phyloP scores from a whole-genome alignment of 2,329 filamentous ascomycete genomes.

The Aspergillus floridensis region DNA sequence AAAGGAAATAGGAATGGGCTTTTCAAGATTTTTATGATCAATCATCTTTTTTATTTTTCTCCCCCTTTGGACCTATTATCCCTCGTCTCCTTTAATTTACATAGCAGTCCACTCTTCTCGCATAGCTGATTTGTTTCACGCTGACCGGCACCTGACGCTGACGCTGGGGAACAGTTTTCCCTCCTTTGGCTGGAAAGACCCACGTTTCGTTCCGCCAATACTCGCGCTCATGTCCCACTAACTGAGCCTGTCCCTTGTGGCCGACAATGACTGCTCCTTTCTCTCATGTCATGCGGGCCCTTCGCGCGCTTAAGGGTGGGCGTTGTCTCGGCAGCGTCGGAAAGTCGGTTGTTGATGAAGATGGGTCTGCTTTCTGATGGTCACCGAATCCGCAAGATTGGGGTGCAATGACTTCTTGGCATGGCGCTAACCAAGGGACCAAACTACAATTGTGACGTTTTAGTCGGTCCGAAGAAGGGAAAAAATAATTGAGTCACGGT shows the following conservation, averaged over 20 bases:
- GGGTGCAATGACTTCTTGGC: slow-evolving; percentile 1
- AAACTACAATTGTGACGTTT: background rate
- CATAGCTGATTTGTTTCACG: background rate
- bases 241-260: background rate
- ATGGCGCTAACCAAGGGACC: slow-evolving; percentile 1
- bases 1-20: background rate
- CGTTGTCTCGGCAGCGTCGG: background rate
- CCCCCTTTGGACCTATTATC: background rate
- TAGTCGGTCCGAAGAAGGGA: background rate
- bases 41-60: background rate
- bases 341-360: background rate
- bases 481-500: too few relatives aligned
- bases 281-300: background rate
- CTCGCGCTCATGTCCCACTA: background rate
- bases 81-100: background rate
- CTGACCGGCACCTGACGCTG: slow-evolving; percentile 2
- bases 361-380: background rate
- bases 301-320: background rate
- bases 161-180: slow-evolving; percentile 1
- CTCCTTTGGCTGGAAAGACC: background rate
- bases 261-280: too few relatives aligned
- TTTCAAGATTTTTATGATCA: too few relatives aligned
- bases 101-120: background rate
- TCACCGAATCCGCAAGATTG: background rate
- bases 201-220: slow-evolving; percentile 3